Percentiles rank a stretch among this genome's conserved stretches.
Evolutionary conservation across 768 basidiomycete genomes (phyloP).

Genomic region (Mycena indigotica): DNA sequence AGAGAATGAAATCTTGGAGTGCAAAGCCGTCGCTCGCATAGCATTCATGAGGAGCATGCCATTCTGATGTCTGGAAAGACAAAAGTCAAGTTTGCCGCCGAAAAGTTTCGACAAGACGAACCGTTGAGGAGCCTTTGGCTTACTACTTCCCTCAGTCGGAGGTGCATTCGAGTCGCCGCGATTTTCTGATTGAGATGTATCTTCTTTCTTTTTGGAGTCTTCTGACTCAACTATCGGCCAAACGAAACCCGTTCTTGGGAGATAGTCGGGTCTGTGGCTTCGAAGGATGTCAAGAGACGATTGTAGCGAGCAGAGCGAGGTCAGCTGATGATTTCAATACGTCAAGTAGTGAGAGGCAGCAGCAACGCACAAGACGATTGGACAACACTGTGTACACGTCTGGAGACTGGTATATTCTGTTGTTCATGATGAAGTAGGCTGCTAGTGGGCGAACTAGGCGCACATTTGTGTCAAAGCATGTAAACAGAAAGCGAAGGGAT

Average conservation of each 20-base stretch:
- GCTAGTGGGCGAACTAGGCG: constrained; percentile 70
- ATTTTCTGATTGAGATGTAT: constrained; percentile 26
- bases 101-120: constrained; percentile 14
- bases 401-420: constrained; percentile 86
- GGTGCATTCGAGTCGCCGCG: constrained; percentile 28
- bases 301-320: constrained; percentile 71
- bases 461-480: constrained; percentile 10
- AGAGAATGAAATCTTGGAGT: constrained; percentile 58
- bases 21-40: constrained; percentile 77
- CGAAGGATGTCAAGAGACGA: constrained; percentile 76
- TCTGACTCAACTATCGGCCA: constrained; percentile 77
- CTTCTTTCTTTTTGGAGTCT: constrained; percentile 41
- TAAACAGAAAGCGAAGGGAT: constrained; percentile 8
- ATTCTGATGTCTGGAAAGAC: constrained; percentile 64
- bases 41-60: constrained; percentile 71
- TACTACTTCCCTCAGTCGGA: constrained; percentile 14
- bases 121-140: constrained; percentile 27
- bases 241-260: constrained; percentile 78
- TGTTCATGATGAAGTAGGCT: constrained; percentile 87
- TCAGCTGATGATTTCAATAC: constrained; percentile 47
- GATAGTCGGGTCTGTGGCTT: constrained; percentile 76
- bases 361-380: constrained; percentile 68
- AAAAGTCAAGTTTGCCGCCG: constrained; percentile 36
- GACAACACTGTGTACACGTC: constrained; percentile 83
- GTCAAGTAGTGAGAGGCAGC: background rate